These are phyloP conservation scores for Adansonia madagascariensis DNA, from an alignment of 441 rosid species.

Conservation along the genomic window DNA sequence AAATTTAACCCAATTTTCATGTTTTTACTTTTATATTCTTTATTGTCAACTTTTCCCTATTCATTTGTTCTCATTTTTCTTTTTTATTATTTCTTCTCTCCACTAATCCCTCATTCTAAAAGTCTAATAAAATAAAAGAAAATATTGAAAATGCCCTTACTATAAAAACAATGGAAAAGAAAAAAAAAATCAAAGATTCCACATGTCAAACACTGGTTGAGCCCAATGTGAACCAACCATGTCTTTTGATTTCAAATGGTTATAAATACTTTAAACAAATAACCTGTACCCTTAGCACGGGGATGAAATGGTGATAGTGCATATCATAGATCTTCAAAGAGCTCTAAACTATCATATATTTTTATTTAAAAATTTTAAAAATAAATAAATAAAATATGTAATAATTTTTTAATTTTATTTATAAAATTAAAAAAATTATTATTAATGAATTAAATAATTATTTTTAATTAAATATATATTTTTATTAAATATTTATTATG, in stretches of 20 bases:
- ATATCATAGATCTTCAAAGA: slow-evolving; percentile 11
- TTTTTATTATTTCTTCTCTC: too few relatives aligned
- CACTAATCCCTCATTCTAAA: too few relatives aligned
- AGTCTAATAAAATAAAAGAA: neutral
- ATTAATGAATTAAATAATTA: too few relatives aligned
- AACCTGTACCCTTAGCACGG: slow-evolving; percentile 7
- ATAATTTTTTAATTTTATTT: too few relatives aligned
- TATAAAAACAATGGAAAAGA: neutral
- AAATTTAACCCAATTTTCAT: neutral
- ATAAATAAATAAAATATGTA: too few relatives aligned
- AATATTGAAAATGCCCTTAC: neutral
- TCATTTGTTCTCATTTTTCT: too few relatives aligned
- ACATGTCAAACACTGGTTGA: neutral
- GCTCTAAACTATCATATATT: neutral
- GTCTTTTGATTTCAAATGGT: slow-evolving; percentile 3
- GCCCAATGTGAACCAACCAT: neutral
- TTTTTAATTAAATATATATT: too few relatives aligned
- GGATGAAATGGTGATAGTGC: slow-evolving; percentile 1
- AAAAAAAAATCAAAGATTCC: neutral
- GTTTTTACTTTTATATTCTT: neutral
- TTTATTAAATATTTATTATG: too few relatives aligned
- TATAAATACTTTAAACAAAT: slow-evolving; percentile 21
- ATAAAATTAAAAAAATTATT: too few relatives aligned
- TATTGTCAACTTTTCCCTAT: too few relatives aligned
- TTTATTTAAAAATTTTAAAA: too few relatives aligned